Evolutionary conservation across 257 asterid genomes (phyloP), one percentile per base, ranked within the genome.

Genomic region (Leonotis leonurus): DNA sequence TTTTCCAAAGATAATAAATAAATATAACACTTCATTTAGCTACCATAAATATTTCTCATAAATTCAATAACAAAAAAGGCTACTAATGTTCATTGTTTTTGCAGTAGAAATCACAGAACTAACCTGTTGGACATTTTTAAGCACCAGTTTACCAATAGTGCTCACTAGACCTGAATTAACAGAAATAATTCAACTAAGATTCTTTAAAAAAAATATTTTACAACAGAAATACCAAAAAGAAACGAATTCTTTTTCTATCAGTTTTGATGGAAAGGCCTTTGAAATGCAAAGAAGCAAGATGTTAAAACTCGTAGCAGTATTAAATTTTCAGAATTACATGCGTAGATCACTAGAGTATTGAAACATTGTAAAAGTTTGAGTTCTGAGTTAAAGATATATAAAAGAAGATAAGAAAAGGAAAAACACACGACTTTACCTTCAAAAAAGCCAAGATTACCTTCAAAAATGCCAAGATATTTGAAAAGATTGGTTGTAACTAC

Each of bases 81-180:
- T 8, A 24, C 3, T 25, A 6, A 4, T 50, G 10, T 25, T 24
- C 12, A 27, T 16, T 35, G 30, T 6, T 57, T 35, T 20, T 18
- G n/a, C n/a, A n/a, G n/a, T n/a, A n/a, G n/a, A n/a, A n/a, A n/a
- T n/a, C n/a, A n/a, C n/a, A n/a, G n/a, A n/a, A 10, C 57, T 16
- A 66, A 88, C 95, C 85, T 80, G 93, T 39, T 73, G 80, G 70
- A 81, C 88, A 70, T 65, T 75, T 67, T 89, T 89, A 1, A 84
- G 33, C 65, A 80, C 32, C 37, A 77, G 32, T 49, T 62, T 75
- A 35, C 86, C 90, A 29, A 84, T 26, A 6, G 76, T 45, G 55
- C 74, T 62, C 17, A 70, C 32, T 33, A 81, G 5, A 62, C 86
- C 95, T 86, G 80, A 62, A 71, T 29, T 3, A 30, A 29, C 20